phyloP scores from a whole-genome alignment of 495 filamentous ascomycete genomes.

The Astrothelium subdiscretum region DNA sequence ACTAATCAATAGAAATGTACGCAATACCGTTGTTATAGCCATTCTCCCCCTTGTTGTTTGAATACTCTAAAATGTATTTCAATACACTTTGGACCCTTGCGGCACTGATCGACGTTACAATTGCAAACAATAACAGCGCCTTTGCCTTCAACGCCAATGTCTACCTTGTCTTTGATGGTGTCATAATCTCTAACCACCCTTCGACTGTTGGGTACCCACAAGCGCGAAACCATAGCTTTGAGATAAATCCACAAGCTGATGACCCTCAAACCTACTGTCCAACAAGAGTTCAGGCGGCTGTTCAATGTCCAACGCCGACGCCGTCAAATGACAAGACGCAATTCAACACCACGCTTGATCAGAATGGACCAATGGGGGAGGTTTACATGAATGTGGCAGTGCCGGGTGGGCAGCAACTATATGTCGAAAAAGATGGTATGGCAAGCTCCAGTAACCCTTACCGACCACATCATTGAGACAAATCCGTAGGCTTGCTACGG shows the following conservation, averaged over 20 bases:
- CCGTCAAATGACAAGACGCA: background rate
- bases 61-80: background rate
- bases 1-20: no score
- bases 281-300: background rate
- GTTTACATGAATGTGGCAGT: background rate
- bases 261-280: background rate
- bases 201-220: background rate
- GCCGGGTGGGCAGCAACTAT: background rate
- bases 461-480: background rate
- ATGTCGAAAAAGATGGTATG: background rate
- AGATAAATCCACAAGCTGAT: background rate
- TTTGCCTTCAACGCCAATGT: background rate
- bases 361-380: background rate
- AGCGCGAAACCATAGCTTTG: background rate
- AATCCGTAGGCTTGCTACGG: background rate
- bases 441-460: background rate
- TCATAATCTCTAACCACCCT: background rate
- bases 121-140: background rate
- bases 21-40: no score
- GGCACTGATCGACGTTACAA: background rate
- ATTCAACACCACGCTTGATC: background rate
- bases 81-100: background rate
- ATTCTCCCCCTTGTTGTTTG: no score
- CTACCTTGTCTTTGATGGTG: background rate
- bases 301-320: background rate